phyloP scores from a whole-genome alignment of 2,329 filamentous ascomycete species.

The Clarireedia hainanense region DNA sequence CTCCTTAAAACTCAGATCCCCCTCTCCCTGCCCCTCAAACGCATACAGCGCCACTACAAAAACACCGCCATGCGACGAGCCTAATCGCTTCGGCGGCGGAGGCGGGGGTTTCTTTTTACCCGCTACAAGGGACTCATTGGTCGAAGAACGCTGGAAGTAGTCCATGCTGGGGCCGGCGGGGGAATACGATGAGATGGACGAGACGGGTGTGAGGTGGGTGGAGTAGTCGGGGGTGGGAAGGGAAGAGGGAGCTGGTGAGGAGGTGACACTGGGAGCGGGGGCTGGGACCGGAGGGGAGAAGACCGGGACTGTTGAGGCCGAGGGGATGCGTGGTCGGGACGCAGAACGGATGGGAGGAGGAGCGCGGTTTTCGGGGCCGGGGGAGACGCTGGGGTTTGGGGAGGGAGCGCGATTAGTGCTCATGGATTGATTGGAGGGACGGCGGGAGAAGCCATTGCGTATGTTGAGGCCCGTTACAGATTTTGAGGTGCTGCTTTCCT shows the following conservation, averaged over 20 bases:
- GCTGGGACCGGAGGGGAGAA: conserved; percentile 18
- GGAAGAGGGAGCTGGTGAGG: conserved; percentile 3
- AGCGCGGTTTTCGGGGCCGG: conserved; percentile 5
- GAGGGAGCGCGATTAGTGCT: conserved; percentile 10
- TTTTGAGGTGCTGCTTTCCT: conserved; percentile 25
- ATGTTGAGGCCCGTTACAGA: conserved; percentile 25
- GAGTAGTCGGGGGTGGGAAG: conserved; percentile 20
- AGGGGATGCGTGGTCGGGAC: conserved; percentile 3
- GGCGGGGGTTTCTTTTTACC: conserved; percentile 69
- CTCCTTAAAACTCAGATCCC: conserved; percentile 67
- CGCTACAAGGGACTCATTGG: conserved; percentile 13
- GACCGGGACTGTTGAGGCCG: conserved; percentile 34
- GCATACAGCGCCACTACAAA: conserved; percentile 63
- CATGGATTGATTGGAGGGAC: conserved; percentile 34
- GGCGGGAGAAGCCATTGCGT: conserved; percentile 34
- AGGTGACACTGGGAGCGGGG: conserved; percentile 12
- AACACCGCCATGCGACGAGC: conserved; percentile 36
- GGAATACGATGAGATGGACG: conserved; percentile 23
- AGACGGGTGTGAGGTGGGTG: conserved; percentile 20
- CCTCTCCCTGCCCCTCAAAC: conserved; percentile 60
- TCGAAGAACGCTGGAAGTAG: conserved; percentile 28
- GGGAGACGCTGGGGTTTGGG: conserved; percentile 11
- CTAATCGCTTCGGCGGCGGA: conserved; percentile 52
- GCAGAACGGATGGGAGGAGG: background rate
- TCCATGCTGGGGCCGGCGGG: conserved; percentile 23